These are phyloP conservation scores for Prunella vulgaris DNA, from an alignment of 257 asterid species.

Conservation along the genomic window DNA sequence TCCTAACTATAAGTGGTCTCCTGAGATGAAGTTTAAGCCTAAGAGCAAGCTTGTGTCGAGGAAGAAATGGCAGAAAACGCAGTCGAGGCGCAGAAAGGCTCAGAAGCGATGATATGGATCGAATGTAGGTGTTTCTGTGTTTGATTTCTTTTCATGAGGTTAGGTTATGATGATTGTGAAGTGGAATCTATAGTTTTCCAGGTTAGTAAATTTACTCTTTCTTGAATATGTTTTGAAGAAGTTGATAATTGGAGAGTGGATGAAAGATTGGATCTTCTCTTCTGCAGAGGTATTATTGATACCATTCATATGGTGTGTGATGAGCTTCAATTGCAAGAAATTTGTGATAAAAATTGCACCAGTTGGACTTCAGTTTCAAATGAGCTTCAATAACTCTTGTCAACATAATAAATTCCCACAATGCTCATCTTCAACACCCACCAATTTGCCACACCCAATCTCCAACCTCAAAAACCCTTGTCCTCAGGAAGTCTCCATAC, in stretches of 20 bases:
- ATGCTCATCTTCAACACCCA: no score
- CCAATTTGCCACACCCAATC: no score
- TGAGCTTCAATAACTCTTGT: no score
- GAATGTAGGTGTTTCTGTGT: no score
- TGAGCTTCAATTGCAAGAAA: neutral
- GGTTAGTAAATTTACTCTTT: neutral
- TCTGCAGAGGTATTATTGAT: neutral
- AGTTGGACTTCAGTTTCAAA: no score
- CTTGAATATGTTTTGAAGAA: neutral
- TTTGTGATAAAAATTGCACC: no score
- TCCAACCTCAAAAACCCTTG: no score
- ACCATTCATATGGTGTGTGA: neutral
- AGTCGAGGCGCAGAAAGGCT: slow-evolving; percentile 82
- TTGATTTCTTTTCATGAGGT: neutral
- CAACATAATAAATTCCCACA: no score
- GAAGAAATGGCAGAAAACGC: slow-evolving; percentile 81
- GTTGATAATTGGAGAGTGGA: neutral
- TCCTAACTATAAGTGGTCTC: slow-evolving; percentile 79
- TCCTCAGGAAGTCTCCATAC: no score
- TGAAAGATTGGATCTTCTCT: neutral
- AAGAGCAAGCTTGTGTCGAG: slow-evolving; percentile 73
- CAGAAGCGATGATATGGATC: slow-evolving; percentile 38
- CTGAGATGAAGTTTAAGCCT: slow-evolving; percentile 80
- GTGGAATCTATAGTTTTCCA: neutral
- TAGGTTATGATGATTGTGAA: neutral